These are phyloP conservation scores for Sporothrix phasma DNA, from an alignment of 2,329 filamentous ascomycete genomes.

Conservation along the genomic window DNA sequence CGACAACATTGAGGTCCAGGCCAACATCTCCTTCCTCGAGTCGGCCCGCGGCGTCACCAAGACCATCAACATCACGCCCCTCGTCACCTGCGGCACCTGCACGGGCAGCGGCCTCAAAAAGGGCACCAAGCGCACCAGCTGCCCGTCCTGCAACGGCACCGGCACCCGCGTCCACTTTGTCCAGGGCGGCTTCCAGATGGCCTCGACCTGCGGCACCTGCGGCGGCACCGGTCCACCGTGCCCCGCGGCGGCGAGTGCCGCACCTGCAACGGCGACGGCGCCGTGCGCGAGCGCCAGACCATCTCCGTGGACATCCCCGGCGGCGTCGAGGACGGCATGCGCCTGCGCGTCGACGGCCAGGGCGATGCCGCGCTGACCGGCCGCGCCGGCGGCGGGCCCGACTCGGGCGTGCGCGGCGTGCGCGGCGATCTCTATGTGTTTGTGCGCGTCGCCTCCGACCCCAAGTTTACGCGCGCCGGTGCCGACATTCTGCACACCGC, in stretches of 20 bases:
- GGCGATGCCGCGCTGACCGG: constrained; percentile 80
- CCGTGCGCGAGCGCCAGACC: constrained; percentile 71
- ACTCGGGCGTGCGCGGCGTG: constrained; percentile 47
- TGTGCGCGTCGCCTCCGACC: constrained; percentile 79
- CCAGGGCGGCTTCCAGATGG: constrained; percentile 93
- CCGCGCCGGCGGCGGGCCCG: constrained; percentile 42
- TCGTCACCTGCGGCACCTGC: constrained; percentile 75
- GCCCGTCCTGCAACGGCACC: constrained; percentile 73
- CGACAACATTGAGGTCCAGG: constrained; percentile 90
- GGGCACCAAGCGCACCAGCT: constrained; percentile 62
- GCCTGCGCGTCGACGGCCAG: constrained; percentile 71
- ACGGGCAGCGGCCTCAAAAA: constrained; percentile 74
- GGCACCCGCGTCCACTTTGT: constrained; percentile 82
- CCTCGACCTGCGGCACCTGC: constrained; percentile 74
- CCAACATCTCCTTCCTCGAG: constrained; percentile 90
- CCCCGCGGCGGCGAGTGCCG: constrained; percentile 74
- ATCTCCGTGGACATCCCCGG: constrained; percentile 87
- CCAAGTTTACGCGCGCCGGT: constrained; percentile 78
- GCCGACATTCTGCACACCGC: constrained; percentile 91
- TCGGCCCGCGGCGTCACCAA: constrained; percentile 85
- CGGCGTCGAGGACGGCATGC: constrained; percentile 95
- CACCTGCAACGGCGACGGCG: constrained; percentile 72
- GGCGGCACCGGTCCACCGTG: constrained; percentile 66
- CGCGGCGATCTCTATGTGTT: constrained; percentile 86
- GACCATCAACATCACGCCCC: constrained; percentile 75